Evolutionary conservation across 2,329 filamentous ascomycete genomes (phyloP), one percentile per base, ranked within the genome.

Genomic region (Aspergillus sp.): DNA sequence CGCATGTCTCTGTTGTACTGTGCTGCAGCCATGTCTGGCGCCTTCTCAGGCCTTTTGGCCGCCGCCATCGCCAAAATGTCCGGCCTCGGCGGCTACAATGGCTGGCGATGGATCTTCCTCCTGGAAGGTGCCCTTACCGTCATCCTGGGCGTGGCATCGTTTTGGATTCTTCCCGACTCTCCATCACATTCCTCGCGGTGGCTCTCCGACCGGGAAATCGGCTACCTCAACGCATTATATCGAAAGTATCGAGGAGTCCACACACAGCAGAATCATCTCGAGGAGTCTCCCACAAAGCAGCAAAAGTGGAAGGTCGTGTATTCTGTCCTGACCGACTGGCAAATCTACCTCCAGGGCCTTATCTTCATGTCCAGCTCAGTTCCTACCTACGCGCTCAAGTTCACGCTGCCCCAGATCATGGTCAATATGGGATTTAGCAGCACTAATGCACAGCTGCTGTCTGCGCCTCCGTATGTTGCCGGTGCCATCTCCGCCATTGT

Each of bases 251-350:
- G 34, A 13, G 34, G 11, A 5, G 34, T 15, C 1, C 34, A 41
- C 34, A 41, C 11, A 41, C 34, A 41, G 11, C 34, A 41, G 5
- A 15, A 41, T 15, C 34, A 41, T 11, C 34, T 41, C 34, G 15
- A 41, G 11, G 34, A 41, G 11, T 13, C 34, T 4, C 34, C 34
- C 5, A 41, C 34, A 3, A 41, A 15, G 15, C 34, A 41, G 11
- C 34, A 41, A 15, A 41, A 41, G 34, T 41, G 34, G 34, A 41
- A 41, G 4, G 34, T 41, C 34, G 34, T 41, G 4, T 41, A 13
- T 15, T 41, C 34, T 7, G 81, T 83, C 3, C 57, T 83, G 0
- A 72, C 71, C 6, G 82, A 84, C 66, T 83, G 80, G 76, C 82
- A 84, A 68, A 79, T 84, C 7, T 79, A 78, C 49, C 69, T 79